Conservation (phyloP, 495 filamentous ascomycete genomes). For the Hypoxylon perforatum region DNA sequence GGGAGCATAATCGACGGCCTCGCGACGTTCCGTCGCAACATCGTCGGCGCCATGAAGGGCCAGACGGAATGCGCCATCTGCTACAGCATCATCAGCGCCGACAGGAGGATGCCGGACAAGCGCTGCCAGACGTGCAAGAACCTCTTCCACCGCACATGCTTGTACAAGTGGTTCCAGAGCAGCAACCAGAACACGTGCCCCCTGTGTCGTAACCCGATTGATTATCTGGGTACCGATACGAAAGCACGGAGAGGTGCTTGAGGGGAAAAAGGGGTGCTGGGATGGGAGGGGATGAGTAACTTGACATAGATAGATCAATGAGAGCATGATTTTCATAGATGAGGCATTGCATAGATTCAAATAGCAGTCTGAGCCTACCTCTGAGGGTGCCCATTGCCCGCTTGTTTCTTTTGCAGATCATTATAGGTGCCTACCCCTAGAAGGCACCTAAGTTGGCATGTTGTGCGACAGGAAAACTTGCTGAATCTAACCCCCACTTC, state of each 20-base stretch:
- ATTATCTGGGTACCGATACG: constrained; percentile 61
- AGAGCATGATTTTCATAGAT: too few relatives aligned
- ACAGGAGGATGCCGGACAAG: constrained; percentile 90
- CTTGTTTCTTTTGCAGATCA: too few relatives aligned
- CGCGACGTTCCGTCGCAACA: constrained; percentile 81
- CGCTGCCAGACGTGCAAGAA: constrained; percentile 94
- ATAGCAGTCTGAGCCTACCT: too few relatives aligned
- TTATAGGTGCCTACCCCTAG: too few relatives aligned
- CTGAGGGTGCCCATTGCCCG: too few relatives aligned
- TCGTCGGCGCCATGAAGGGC: constrained; percentile 86
- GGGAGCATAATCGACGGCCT: constrained; percentile 87
- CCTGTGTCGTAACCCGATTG: constrained; percentile 86
- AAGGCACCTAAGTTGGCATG: too few relatives aligned
- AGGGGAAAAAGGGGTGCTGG: background rate
- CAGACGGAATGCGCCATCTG: constrained; percentile 97
- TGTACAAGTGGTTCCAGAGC: constrained; percentile 96
- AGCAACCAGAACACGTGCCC: constrained; percentile 91
- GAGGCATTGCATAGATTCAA: too few relatives aligned
- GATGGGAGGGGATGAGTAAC: too few relatives aligned
- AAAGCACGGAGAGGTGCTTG: constrained; percentile 31
- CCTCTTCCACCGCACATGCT: constrained; percentile 86
- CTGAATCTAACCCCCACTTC: too few relatives aligned
- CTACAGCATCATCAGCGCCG: constrained; percentile 88
- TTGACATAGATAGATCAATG: too few relatives aligned
- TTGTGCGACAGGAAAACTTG: too few relatives aligned